Conservation (phyloP, 495 filamentous ascomycete genomes). For the Talaromyces liani region DNA sequence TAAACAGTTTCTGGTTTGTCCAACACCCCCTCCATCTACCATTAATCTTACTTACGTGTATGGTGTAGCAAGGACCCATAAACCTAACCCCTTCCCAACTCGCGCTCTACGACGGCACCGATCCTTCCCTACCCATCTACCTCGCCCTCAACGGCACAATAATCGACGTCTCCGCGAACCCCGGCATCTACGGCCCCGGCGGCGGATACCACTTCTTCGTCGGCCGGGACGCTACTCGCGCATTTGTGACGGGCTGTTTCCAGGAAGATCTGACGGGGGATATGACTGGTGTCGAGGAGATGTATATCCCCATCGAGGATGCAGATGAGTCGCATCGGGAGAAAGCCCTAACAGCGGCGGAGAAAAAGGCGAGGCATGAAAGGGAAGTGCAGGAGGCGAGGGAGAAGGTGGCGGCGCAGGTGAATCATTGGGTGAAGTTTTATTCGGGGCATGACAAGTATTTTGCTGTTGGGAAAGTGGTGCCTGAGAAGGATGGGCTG, state of each 20-base stretch:
- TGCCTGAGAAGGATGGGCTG: constrained; percentile 18
- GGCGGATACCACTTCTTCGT: constrained; percentile 85
- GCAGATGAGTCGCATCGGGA: constrained; percentile 39
- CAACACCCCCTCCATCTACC: constrained; percentile 11
- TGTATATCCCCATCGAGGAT: constrained; percentile 75
- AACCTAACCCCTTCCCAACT: constrained; percentile 68
- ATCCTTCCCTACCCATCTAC: constrained; percentile 72
- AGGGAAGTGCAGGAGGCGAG: constrained; percentile 40
- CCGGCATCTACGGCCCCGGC: constrained; percentile 76
- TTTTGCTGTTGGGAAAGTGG: constrained; percentile 60
- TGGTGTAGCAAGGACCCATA: constrained; percentile 41
- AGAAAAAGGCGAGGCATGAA: constrained; percentile 49
- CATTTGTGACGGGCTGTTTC: constrained; percentile 98
- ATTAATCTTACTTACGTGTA: not conserved
- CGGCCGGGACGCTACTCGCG: constrained; percentile 78
- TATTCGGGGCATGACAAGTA: constrained; percentile 74
- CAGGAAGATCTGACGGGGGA: constrained; percentile 73
- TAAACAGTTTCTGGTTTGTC: constrained; percentile 53
- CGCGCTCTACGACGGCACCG: constrained; percentile 66
- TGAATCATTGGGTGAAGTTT: constrained; percentile 49
- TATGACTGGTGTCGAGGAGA: constrained; percentile 77
- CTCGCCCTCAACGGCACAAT: constrained; percentile 89
- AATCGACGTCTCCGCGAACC: constrained; percentile 81
- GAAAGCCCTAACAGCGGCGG: constrained; percentile 35
- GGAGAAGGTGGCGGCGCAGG: constrained; percentile 34